A percentile compares a stretch with the other conserved stretches of the same genome.
phyloP scores from a whole-genome alignment of 2,329 filamentous ascomycete species.

The Onygenales sp. region DNA sequence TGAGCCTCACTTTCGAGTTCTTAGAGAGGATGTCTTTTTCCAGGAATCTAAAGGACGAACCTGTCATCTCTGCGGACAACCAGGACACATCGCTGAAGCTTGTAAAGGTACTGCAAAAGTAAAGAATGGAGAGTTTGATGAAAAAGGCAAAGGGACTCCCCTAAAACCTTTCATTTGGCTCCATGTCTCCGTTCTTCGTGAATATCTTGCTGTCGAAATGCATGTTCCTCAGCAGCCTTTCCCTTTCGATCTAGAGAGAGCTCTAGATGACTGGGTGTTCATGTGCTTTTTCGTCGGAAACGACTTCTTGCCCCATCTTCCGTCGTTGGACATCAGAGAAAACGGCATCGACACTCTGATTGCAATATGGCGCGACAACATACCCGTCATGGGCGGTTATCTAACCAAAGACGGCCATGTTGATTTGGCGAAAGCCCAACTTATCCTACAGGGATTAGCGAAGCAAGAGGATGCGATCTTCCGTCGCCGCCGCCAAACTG shows the following conservation, averaged over 20 bases:
- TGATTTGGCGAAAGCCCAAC: conserved; percentile 74
- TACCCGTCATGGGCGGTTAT: conserved; percentile 87
- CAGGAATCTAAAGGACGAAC: conserved; percentile 74
- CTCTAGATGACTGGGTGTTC: conserved; percentile 96
- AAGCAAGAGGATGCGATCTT: conserved; percentile 94
- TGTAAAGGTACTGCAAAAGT: conserved; percentile 72
- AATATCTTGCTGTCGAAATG: conserved; percentile 88
- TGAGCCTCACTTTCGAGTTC: conserved; percentile 90
- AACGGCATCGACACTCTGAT: conserved; percentile 94
- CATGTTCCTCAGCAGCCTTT: conserved; percentile 75
- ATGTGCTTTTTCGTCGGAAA: conserved; percentile 99
- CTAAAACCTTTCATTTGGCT: conserved; percentile 98
- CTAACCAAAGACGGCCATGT: conserved; percentile 92
- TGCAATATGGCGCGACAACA: conserved; percentile 91
- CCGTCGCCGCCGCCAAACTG: conserved; percentile 71
- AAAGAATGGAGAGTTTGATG: conserved; percentile 69
- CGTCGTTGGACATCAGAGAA: conserved; percentile 94
- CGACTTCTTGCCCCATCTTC: conserved; percentile 93
- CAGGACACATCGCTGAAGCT: conserved; percentile 78
- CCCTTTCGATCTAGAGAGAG: conserved; percentile 84
- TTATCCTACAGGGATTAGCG: conserved; percentile 78
- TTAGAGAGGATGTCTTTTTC: conserved; percentile 93
- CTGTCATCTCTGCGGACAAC: conserved; percentile 84
- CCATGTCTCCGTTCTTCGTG: conserved; percentile 80
- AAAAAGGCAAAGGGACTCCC: conserved; percentile 61